A percentile compares a stretch with the other conserved stretches of the same genome.
Evolutionary conservation across 257 asterid species (phyloP).

Genomic region (Datura wrightii): DNA sequence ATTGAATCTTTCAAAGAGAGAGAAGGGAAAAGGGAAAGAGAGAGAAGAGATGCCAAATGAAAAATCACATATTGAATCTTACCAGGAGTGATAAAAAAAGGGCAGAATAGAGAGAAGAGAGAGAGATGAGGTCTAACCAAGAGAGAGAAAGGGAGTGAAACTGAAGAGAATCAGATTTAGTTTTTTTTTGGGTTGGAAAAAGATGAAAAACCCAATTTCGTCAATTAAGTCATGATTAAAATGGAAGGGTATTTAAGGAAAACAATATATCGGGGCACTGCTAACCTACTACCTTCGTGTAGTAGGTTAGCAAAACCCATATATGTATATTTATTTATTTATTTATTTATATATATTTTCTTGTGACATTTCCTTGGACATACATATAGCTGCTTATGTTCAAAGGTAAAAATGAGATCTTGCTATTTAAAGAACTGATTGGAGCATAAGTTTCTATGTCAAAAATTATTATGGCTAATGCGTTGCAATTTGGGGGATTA

Average conservation of each 20-base stretch:
- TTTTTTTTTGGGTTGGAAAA: too few species aligned
- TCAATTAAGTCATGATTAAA: not conserved
- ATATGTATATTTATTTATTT: too few species aligned
- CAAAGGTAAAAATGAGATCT: not conserved
- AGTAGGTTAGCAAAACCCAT: too few species aligned
- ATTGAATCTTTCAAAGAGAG: not conserved
- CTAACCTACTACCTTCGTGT: too few species aligned
- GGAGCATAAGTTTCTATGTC: not conserved
- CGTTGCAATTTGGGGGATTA: not conserved
- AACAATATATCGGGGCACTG: too few species aligned
- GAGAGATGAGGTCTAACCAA: not conserved
- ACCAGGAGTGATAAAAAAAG: not conserved
- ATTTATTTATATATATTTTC: too few species aligned
- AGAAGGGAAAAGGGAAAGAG: not conserved
- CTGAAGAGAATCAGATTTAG: not conserved
- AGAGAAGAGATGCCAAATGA: not conserved
- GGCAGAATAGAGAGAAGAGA: not conserved
- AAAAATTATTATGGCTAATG: not conserved
- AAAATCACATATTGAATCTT: conserved; percentile 3
- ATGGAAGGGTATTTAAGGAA: not conserved
- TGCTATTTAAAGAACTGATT: not conserved
- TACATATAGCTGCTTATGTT: not conserved
- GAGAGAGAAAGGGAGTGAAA: not conserved
- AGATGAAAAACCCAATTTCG: not conserved
- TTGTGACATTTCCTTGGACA: not conserved